Conservation (phyloP, 345 rosid genomes). For the Rubroshorea leprosula region DNA sequence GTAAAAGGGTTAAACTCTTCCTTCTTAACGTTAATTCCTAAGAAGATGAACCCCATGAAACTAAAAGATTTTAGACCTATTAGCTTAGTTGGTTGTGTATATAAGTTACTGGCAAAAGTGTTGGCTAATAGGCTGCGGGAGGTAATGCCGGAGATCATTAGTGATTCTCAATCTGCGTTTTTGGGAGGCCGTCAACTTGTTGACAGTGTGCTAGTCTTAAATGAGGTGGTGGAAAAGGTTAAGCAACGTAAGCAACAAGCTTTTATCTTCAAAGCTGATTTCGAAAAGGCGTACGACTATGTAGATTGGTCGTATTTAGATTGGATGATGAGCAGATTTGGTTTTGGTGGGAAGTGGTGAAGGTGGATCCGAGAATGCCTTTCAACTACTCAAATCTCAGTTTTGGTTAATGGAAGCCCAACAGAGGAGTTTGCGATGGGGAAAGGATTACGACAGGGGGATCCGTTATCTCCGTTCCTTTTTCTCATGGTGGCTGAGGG, state of each 20-base stretch:
- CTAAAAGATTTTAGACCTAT: too few relatives aligned
- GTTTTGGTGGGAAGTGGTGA: neutral
- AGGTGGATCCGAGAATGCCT: neutral
- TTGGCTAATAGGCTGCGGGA: too few relatives aligned
- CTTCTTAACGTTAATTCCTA: too few relatives aligned
- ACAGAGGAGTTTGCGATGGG: neutral
- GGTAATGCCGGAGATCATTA: too few relatives aligned
- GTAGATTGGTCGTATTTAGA: neutral
- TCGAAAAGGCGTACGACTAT: neutral
- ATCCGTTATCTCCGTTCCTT: neutral
- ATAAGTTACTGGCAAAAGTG: too few relatives aligned
- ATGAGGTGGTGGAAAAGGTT: neutral
- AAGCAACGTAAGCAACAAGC: too few relatives aligned
- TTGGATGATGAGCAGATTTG: neutral
- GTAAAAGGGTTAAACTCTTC: too few relatives aligned
- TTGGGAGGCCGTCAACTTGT: too few relatives aligned
- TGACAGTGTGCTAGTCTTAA: neutral
- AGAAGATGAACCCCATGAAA: too few relatives aligned
- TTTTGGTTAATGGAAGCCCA: neutral
- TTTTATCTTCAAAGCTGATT: neutral
- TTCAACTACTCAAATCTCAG: neutral
- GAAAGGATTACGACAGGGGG: neutral
- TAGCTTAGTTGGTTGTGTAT: too few relatives aligned
- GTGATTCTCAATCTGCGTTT: too few relatives aligned
- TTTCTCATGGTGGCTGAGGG: neutral